Evolutionary conservation across 257 asterid genomes (phyloP), one percentile per base, ranked within the genome.

Genomic region (Gardenia jasminoides): DNA sequence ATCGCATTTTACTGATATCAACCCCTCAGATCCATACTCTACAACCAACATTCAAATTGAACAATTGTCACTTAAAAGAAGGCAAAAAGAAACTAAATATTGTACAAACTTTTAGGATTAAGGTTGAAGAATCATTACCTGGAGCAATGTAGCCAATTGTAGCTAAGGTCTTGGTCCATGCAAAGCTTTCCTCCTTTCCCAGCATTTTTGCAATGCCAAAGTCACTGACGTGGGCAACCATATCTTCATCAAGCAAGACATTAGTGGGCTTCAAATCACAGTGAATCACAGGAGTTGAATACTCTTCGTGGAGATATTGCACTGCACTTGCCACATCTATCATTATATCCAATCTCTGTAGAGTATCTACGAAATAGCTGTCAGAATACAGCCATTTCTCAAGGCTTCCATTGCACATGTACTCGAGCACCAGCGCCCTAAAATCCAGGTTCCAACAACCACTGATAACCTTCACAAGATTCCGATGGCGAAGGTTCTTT

Each of bases 201-300:
- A 79, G 24, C 7, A 80, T 30, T 13, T 74, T 80, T 1, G 83
- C 46, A 62, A 80, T 67, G 13, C 83, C 83, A 66, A 74, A 80
- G 54, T 80, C 83, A n/a, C 75, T 74, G 11, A 80, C 61, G 7
- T 26, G 75, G 6, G 67, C 80, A 11, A 46, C 62, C 75, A 77
- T 66, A 2, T 48, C 46, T 15, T 80, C 75, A 52, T 74, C 83
- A 11, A 80, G 8, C 0, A 80, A 39, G 83, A 80, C 31, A 39
- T 80, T 80, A 46, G 70, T 73, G 0, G 83, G 75, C n/a, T 79
- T 79, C 4, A 73, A 16, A 26, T 79, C 82, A 65, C 82, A 79
- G 28, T 73, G 74, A 66, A 79, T 31, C 10, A 79, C 50, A 19
- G 79, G 74, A 1, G 36, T 48, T 17, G 70, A 52, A 66, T 7